These are phyloP conservation scores for Leersia perrieri DNA, from an alignment of 176 grass and related monocot species.

Conservation along the genomic window DNA sequence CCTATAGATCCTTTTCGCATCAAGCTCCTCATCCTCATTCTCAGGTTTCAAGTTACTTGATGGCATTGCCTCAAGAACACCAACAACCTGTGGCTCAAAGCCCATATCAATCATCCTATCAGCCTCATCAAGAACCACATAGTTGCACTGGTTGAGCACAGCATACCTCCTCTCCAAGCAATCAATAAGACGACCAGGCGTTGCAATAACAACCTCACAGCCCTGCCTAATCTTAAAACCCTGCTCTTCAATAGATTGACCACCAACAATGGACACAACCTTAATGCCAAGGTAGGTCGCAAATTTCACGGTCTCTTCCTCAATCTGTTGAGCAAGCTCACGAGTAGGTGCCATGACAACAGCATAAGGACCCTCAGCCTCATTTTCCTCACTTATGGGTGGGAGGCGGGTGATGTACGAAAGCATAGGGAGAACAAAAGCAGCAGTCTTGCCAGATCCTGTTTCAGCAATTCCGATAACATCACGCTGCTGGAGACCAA, in stretches of 20 bases:
- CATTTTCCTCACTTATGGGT: conserved; percentile 89
- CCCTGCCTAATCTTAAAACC: conserved; percentile 94
- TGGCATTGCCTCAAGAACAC: conserved; percentile 91
- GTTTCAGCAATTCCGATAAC: conserved; percentile 97
- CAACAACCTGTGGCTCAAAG: conserved; percentile 95
- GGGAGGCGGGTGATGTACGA: conserved; percentile 86
- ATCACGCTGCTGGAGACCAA: conserved; percentile 95
- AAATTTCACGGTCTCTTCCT: conserved; percentile 97
- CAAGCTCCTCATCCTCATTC: conserved; percentile 96
- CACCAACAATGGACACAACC: conserved; percentile 93
- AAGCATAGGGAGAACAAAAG: conserved; percentile 95
- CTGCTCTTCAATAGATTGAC: conserved; percentile 97
- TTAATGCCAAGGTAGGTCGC: conserved; percentile 93
- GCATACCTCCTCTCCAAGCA: conserved; percentile 94
- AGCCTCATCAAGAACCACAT: conserved; percentile 96
- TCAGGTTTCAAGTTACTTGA: conserved; percentile 99
- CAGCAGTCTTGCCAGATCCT: conserved; percentile 92
- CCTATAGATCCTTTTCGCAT: conserved; percentile 92
- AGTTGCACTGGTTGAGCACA: conserved; percentile 97
- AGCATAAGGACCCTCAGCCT: conserved; percentile 94
- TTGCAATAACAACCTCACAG: conserved; percentile 95
- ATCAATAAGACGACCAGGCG: conserved; percentile 89
- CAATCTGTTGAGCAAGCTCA: conserved; percentile 97
- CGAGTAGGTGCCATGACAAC: conserved; percentile 98
- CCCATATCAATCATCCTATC: conserved; percentile 99